Base-by-base conservation (phyloP, 106 monocot genomes). In the Hemerocallis citrina region DNA sequence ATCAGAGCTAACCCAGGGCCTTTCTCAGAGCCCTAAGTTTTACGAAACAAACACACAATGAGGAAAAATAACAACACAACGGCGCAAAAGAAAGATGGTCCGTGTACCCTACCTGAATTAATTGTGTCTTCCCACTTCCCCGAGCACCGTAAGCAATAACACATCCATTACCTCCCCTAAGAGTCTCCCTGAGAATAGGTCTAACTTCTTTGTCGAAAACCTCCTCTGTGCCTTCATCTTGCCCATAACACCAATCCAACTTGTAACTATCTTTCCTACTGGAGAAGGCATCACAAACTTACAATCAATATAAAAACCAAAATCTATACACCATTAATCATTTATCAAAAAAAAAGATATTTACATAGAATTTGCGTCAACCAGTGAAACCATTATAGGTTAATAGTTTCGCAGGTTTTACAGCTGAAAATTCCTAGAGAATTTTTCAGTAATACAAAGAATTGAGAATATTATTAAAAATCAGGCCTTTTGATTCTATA, bases 71-170 rank as follows among this genome's bases (percentile, higher is more conserved):
- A 39, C 13, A 57, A n/a, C 4, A 30, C 17, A 22, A 50, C 59
- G 15, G 6, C 14, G 1, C 29, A 57, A 24, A 7, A 29, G 7
- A 38, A 39, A 19, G n/a, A n/a, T n/a, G n/a, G n/a, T n/a, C n/a
- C n/a, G n/a, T n/a, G n/a, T n/a, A n/a, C n/a, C n/a, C 8, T 14
- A 84, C 83, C 66, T 80, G 68, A 52, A 80, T 75, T n/a, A 81
- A 32, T 44, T 61, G 68, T n/a, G 77, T 75, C 65, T 89, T 89
- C 16, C 80, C 89, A 72, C 77, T 77, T 44, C 79, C 75, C 36
- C 55, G 75, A 32, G 84, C 77, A 51, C 89, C 84, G 61, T 72
- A 89, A 57, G 80, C 68, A 63, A 89, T 47, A 69, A 89, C 80
- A 58, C 84, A 71, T 8, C 62, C 61, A 67, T 81, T 81, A 10